Base-by-base conservation (phyloP, 371 early-diverging fungal species). In the Mucor saturninus region DNA sequence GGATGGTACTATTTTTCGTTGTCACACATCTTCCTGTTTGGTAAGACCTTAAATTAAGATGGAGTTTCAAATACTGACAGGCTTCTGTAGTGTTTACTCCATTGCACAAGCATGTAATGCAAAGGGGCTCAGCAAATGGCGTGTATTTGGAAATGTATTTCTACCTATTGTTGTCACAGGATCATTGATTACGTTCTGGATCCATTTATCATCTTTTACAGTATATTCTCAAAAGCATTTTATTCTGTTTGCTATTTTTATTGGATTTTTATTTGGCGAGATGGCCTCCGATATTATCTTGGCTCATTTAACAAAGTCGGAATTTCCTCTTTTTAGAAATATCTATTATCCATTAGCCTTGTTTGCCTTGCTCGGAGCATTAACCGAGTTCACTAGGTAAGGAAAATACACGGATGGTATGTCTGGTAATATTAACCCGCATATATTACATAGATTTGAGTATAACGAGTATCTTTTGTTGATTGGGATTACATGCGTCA, bases 231-330 rank as follows among this genome's bases (percentile, higher is more conserved):
- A 85, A 28, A 62, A 86, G 49, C 93, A 93, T 62, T 72, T 89
- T 40, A 82, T 93, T 29, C 75, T 91, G 29, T 93, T 93, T 65
- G 76, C 86, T 10, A 56, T 91, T 29, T 86, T 89, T n/a, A 80
- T 80, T 15, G 93, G 94, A 13, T 77, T 91, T 46, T 85, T 89
- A 5, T 94, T 95, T 83, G 95, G 95, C 9, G 84, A 93, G 52
- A 91, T 95, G 73, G 92, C 93, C 50, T 93, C 94, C 67, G 89
- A 90, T 71, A 95, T 96, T 66, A 94, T 95, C 54, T 67, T 94
- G 64, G 92, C 94, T 29, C 95, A 95, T 65, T 83, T 96, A 37
- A 95, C 93, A 28, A 89, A 89, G 74, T 84, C 83, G 61, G 79
- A 81, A 21, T 96, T 87, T 74, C 96, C 95, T 31, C 83, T 80